A percentile compares a stretch with the other conserved stretches of the same genome.
These are phyloP conservation scores for Suaeda aralocaspica DNA, from an alignment of 148 eudicot genomes.

Conservation along the genomic window DNA sequence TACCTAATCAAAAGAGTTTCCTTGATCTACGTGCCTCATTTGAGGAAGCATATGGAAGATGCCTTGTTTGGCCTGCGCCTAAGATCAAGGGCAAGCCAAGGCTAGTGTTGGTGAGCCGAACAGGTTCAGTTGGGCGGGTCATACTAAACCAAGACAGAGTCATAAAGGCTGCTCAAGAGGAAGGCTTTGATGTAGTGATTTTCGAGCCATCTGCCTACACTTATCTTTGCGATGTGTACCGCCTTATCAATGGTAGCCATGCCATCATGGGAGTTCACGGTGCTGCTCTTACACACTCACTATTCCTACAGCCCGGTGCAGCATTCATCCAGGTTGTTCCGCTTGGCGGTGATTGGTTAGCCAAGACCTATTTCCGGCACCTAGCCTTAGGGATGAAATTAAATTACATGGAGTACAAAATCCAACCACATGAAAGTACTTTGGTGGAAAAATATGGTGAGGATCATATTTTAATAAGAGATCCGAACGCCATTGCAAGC, in stretches of 20 bases:
- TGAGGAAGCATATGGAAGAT: constrained; percentile 27
- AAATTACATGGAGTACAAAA: constrained; percentile 35
- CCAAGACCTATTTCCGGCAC: constrained; percentile 36
- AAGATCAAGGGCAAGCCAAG: constrained; percentile 30
- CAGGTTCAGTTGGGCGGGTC: constrained; percentile 35
- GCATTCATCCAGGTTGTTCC: constrained; percentile 46
- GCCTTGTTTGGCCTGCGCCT: constrained; percentile 31
- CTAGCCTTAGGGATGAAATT: constrained; percentile 40
- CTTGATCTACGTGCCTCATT: constrained; percentile 39
- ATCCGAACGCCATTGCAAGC: constrained; percentile 26
- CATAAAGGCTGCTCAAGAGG: constrained; percentile 34
- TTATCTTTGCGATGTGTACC: constrained; percentile 36
- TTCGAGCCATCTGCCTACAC: constrained; percentile 40
- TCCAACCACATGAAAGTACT: constrained; percentile 30
- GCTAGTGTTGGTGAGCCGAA: constrained; percentile 41
- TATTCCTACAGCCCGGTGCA: constrained; percentile 39
- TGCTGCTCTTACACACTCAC: constrained; percentile 44
- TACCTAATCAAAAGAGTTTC: constrained; percentile 30
- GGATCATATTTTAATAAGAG: constrained; percentile 26
- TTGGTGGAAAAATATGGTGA: constrained; percentile 23
- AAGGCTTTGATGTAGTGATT: constrained; percentile 46
- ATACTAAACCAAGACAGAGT: constrained; percentile 41
- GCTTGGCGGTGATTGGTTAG: constrained; percentile 41
- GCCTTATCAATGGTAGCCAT: constrained; percentile 36
- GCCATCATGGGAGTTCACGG: constrained; percentile 49